These are phyloP conservation scores for Mychonastes homosphaera DNA, from an alignment of 139 green algal species.

Conservation along the genomic window DNA sequence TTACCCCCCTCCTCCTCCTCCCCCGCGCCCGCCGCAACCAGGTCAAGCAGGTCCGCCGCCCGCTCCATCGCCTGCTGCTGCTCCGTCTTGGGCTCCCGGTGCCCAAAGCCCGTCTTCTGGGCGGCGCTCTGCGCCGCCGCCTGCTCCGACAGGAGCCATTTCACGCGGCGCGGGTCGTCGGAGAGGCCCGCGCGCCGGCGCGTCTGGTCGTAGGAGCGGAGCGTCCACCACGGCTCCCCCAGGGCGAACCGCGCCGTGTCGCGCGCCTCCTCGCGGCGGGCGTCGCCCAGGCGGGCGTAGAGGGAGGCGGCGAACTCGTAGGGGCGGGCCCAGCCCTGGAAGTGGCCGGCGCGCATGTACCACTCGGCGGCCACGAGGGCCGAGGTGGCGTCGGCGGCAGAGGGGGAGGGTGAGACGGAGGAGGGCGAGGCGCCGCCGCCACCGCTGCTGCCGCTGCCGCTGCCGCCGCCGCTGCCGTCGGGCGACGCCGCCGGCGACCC, in stretches of 20 bases:
- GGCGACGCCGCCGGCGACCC: too few species aligned
- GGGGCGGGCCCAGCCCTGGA: conserved; percentile 59
- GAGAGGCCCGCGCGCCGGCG: conserved; percentile 26
- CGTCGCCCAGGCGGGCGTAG: conserved; percentile 18
- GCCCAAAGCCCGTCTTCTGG: conserved; percentile 21
- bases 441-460: too few species aligned
- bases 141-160: conserved; percentile 34
- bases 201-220: conserved; percentile 32
- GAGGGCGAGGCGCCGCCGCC: neutral
- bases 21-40: conserved; percentile 35
- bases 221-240: conserved; percentile 62
- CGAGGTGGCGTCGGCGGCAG: conserved; percentile 31
- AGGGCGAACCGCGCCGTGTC: conserved; percentile 49
- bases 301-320: conserved; percentile 63
- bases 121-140: conserved; percentile 17
- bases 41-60: conserved; percentile 30
- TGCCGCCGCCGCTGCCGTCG: too few species aligned
- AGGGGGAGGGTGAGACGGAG: neutral
- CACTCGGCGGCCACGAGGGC: conserved; percentile 64
- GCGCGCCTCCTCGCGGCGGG: conserved; percentile 42
- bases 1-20: neutral
- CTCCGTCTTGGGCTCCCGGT: conserved; percentile 27
- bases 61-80: conserved; percentile 28
- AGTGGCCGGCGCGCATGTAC: conserved; percentile 70
- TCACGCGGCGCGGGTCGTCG: conserved; percentile 15